Evolutionary conservation across 352 stramenopile genomes (phyloP), one percentile per base, ranked within the genome.

Genomic region (Phytophthora sojae): DNA sequence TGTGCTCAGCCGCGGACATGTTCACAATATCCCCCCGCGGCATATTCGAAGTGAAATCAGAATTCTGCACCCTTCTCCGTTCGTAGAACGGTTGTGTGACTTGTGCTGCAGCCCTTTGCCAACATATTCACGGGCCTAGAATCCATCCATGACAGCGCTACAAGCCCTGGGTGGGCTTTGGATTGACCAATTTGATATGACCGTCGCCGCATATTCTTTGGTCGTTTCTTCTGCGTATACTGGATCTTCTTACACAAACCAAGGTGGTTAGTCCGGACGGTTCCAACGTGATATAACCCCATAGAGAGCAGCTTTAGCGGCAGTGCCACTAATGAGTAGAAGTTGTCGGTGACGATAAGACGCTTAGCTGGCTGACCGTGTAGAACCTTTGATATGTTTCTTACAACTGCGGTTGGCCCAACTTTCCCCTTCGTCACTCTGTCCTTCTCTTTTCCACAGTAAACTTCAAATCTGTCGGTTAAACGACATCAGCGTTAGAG

Each of bases 91-190:
- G 37, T 45, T 5, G 37, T 45, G 3, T 4, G 8, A 4, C 4
- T 8, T 11, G 37, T 45, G 11, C 37, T 45, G 37, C 37, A 45
- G 9, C 37, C 37, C 1, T 4, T 45, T 5, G 37, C 37, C 3
- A 45, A 6, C 37, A 17, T 45, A 11, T 45, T 66, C 4, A 67
- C 52, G 1, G 58, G 65, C 1, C 37, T n/a, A 23, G 39, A 59
- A 50, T 73, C 58, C 51, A 73, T 47, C 65, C 58, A 73, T 6
- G 58, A 52, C 1, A 66, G 5, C 4, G 65, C 65, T 19, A 73
- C 58, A 3, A 64, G 44, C 30, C 62, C 42, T 1, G 52, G 65
- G 30, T 67, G 26, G 15, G 61, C n/a, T 4, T 11, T 37, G n/a
- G n/a, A 25, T 9, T 63, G 65, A n/a, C 52, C 65, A 6, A 67